These are phyloP conservation scores for Synchytrium microbalum DNA, from an alignment of 371 early-diverging fungal genomes.

Conservation along the genomic window DNA sequence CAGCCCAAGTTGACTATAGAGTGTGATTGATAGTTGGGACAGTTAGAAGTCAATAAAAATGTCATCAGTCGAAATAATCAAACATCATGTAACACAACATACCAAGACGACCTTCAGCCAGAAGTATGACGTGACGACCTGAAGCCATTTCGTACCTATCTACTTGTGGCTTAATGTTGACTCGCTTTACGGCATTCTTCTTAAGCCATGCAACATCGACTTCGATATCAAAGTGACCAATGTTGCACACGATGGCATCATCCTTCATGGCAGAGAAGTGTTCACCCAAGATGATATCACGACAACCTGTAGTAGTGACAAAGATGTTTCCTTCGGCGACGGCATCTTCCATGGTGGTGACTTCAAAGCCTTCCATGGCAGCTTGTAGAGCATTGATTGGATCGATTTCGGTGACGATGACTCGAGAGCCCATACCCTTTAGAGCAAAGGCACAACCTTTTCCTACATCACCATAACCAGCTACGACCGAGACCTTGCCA, in stretches of 20 bases:
- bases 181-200: constrained; percentile 76
- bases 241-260: constrained; percentile 90
- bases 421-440: constrained; percentile 97
- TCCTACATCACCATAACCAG: constrained; percentile 99
- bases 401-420: constrained; percentile 95
- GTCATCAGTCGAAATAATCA: neutral
- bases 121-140: constrained; percentile 90
- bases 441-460: constrained; percentile 99
- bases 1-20: constrained; percentile 91
- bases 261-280: constrained; percentile 94
- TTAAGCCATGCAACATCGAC: constrained; percentile 99
- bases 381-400: constrained; percentile 99
- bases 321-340: constrained; percentile 88
- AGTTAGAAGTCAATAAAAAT: too few relatives aligned
- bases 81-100: neutral
- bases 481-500: constrained; percentile 96
- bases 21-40: neutral
- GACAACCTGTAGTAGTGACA: constrained; percentile 98
- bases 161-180: constrained; percentile 98
- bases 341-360: constrained; percentile 97
- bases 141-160: constrained; percentile 92
- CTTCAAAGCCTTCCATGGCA: constrained; percentile 98
- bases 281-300: constrained; percentile 91
- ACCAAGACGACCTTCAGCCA: constrained; percentile 93
- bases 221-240: constrained; percentile 99